Base-by-base conservation (phyloP, 768 basidiomycete species). In the Pisolithus marmoratus region DNA sequence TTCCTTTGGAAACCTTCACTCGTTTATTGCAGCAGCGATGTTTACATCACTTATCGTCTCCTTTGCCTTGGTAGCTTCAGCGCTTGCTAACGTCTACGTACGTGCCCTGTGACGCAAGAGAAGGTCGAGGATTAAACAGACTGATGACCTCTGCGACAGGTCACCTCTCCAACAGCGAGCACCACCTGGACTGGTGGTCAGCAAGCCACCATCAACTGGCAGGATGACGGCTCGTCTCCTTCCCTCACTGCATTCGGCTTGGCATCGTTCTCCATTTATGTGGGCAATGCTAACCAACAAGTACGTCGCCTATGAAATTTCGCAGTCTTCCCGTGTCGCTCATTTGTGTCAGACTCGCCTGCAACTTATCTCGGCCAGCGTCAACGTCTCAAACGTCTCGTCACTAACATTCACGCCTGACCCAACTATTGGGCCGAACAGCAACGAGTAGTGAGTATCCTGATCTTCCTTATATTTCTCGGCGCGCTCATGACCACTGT, bases 261-360 rank as follows among this genome's bases (percentile, higher is more conserved):
- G 27, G 66, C 76, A 9, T 70, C 64, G 41, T 69, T 88, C 38
- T 78, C 74, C 34, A 76, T 91, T 67, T 89, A 81, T 57, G 76
- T 68, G 48, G 88, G 88, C 40, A 87, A 79, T 62, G 68, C 74
- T 27, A 65, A 62, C 11, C 71, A 80, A 58, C 87, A 90, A 79
- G 87, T 85, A 42, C 17, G 68, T 54, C 36, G 11, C 27, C 1
- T 19, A 8, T 40, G n/a, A 15, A 48, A 12, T 12, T 20, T 9
- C 7, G 17, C 45, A 7, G 14, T n/a, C 8, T 1, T n/a, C 52
- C 8, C 19, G 22, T 14, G 2, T 50, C n/a, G 31, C 26, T 52
- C 27, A 43, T 45, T 19, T 19, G 50, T 49, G 74, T 44, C 38
- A 80, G 87, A 85, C 84, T 4, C 59, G 58, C 6, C 70, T 90